A percentile compares a stretch with the other conserved stretches of the same genome.
Evolutionary conservation across 2,329 filamentous ascomycete genomes (phyloP).

Genomic region (Hypoxylon sp.): DNA sequence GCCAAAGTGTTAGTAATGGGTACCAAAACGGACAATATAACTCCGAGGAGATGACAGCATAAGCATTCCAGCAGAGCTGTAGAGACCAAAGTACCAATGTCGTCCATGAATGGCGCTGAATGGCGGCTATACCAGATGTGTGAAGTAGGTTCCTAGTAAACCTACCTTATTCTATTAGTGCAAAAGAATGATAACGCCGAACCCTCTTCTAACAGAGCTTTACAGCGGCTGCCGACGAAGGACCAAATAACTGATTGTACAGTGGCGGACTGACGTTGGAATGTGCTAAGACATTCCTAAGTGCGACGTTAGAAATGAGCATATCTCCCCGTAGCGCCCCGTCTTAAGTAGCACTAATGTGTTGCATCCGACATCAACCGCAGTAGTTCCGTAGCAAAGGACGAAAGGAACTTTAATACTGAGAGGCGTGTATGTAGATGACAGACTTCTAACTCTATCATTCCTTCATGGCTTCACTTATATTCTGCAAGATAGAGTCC

Average conservation of each 20-base stretch:
- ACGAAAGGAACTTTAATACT: neutral
- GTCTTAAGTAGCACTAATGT: neutral
- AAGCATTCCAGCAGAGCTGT: neutral
- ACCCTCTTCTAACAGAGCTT: neutral
- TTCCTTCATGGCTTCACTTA: neutral
- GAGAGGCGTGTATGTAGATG: neutral
- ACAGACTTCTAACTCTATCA: neutral
- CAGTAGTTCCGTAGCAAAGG: neutral
- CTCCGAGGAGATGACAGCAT: neutral
- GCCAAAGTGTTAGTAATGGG: neutral
- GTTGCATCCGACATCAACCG: neutral
- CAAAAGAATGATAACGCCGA: neutral
- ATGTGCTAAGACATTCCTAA: neutral
- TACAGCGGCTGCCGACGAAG: neutral
- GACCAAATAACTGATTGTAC: neutral
- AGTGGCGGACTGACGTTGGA: neutral
- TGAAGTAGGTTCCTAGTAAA: neutral
- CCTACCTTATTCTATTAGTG: neutral
- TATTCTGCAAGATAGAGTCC: neutral
- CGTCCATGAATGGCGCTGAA: neutral
- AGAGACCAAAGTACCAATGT: neutral
- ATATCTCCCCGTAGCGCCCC: neutral
- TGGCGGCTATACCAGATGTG: neutral
- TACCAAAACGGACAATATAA: neutral
- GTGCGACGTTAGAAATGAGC: neutral